A percentile compares a stretch with the other conserved stretches of the same genome.
Conservation (phyloP, 2,329 filamentous ascomycete species). For the Colletotrichum plurivorum region DNA sequence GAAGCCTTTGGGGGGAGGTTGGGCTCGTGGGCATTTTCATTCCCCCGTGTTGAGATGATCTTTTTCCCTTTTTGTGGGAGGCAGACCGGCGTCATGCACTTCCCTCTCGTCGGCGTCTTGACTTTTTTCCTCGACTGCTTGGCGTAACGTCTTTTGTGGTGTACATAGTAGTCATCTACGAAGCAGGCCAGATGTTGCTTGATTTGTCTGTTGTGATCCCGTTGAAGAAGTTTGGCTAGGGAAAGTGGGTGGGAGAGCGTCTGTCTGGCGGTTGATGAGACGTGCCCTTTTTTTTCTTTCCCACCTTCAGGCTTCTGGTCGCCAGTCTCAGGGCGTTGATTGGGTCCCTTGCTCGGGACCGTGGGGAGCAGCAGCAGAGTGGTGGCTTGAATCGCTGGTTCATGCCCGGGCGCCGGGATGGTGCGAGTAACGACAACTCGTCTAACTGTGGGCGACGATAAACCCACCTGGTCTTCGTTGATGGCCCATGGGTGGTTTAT, state of each 20-base stretch:
- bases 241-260: background rate
- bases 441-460: no score
- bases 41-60: background rate
- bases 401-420: constrained; percentile 13
- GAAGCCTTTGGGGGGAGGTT: background rate
- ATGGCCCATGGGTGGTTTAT: background rate
- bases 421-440: background rate
- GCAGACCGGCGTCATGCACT: no score
- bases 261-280: constrained; percentile 43
- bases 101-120: background rate
- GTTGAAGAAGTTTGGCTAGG: constrained; percentile 30
- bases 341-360: constrained; percentile 12
- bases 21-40: constrained; percentile 3
- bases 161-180: no score
- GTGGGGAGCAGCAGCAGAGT: background rate
- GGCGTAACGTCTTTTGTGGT: background rate
- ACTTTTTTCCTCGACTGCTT: background rate
- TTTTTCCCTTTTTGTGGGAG: background rate
- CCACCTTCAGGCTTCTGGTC: constrained; percentile 18
- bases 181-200: no score
- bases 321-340: constrained; percentile 41
- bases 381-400: constrained; percentile 31
- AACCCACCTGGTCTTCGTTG: no score
- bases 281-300: constrained; percentile 3
- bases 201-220: constrained; percentile 26